A percentile compares a stretch with the other conserved stretches of the same genome.
phyloP scores from a whole-genome alignment of 1,284 basidiomycete genomes.

The Inonotus hispidus region DNA sequence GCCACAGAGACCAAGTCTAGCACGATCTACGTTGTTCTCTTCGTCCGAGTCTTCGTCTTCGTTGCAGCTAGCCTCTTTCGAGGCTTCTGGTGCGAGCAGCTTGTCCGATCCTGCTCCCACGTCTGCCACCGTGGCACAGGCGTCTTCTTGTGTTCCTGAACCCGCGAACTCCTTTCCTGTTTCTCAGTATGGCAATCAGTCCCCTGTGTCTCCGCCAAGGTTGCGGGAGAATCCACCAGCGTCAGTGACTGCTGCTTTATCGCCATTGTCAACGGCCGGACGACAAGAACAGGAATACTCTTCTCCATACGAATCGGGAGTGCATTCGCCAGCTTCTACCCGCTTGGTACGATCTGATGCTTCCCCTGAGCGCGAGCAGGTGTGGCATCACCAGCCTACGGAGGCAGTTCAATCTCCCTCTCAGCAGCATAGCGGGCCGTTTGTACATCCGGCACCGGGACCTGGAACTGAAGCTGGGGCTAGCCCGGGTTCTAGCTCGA shows the following conservation, averaged over 20 bases:
- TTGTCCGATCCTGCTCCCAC: neutral
- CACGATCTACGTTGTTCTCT: neutral
- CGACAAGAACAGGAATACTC: neutral
- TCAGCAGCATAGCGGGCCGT: neutral
- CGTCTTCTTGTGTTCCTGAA: conserved; percentile 1
- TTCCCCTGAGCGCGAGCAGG: neutral
- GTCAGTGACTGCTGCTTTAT: neutral
- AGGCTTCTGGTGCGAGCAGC: neutral
- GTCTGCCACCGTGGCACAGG: neutral
- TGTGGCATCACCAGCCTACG: neutral
- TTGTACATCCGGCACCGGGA: neutral
- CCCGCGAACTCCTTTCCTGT: neutral
- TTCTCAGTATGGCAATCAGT: neutral
- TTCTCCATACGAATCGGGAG: neutral
- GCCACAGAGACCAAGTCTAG: neutral
- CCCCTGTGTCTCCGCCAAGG: neutral
- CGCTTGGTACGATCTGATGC: neutral
- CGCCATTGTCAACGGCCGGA: neutral
- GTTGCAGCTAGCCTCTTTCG: neutral
- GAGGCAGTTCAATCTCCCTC: neutral
- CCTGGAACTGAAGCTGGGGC: neutral
- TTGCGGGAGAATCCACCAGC: neutral
- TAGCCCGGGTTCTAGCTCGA: neutral
- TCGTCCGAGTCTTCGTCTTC: neutral
- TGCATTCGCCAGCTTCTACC: neutral